Base-by-base conservation (phyloP, 768 basidiomycete genomes). In the Psilocybe tampanensis region DNA sequence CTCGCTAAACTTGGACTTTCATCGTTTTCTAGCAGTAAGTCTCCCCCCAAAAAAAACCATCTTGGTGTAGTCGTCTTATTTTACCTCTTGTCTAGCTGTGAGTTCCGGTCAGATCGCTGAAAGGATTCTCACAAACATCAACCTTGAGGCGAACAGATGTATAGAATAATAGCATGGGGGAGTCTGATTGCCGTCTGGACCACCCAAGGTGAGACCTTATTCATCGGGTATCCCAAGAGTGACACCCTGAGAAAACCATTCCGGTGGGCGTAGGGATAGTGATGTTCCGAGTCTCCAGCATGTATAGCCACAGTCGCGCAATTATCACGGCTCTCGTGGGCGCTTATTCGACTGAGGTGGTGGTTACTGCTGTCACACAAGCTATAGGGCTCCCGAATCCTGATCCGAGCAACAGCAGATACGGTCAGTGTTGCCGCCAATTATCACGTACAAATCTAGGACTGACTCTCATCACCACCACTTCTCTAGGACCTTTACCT, bases 211-310 rank as follows among this genome's bases (percentile, higher is more conserved):
- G 44, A 15, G 15, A 29, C 8, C 2, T 8, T 8, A 8, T 29
- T 18, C 43, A 9, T 22, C 4, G 7, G 12, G 36, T 5, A 39
- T 51, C 17, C 15, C 4, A 13, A 44, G 17, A 17, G 3, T 8
- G 1, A 6, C 6, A n/a, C 1, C 15, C 29, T 21, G 18, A 44
- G 2, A 7, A 1, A 22, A 3, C 13, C 36, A 3, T 4, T n/a
- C 36, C 12, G 18, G n/a, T 32, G 11, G 15, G 11, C 44, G 4
- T 22, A 41, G 45, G 45, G 22, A 55, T 50, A 5, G 36, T 56
- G 22, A n/a, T 50, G 13, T 50, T 56, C 22, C 47, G 55, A 44
- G 18, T 56, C 32, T 49, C 55, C 8, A 56, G 55, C 47, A 56
- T 56, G 29, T 56, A 50, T 24, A 18, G 48, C 29, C 47, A 50